Evolutionary conservation across 306 rosid genomes (phyloP), one percentile per base, ranked within the genome.

Genomic region (Rubus parviflorus): DNA sequence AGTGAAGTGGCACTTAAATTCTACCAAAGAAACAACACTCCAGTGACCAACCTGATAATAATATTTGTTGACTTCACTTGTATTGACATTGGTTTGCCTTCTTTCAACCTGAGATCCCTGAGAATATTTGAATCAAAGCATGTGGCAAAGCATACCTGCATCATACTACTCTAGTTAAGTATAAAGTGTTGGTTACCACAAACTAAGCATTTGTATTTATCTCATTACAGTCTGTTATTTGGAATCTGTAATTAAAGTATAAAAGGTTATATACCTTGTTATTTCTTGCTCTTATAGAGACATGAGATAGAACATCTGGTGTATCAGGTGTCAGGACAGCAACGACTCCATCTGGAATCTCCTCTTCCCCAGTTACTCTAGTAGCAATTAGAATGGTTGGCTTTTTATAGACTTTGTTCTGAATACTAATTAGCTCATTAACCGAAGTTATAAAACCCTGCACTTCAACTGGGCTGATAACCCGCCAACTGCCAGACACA

Each of bases 111-210:
- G 66, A 84, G 84, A 77, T 77, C 77, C 37, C 72, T 57, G 62
- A 76, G 66, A 57, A 74, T 68, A 76, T 60, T 73, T n/a, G 12
- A 69, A 75, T 80, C n/a, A n/a, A n/a, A n/a, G n/a, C n/a, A n/a
- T n/a, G n/a, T n/a, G n/a, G n/a, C 82, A 73, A 80, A 83, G 76
- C 87, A 83, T 57, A 83, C 81, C 87, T 83, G 79, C 71, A 69
- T 12, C 41, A 49, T 68, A 30, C 49, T 67, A 51, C 46, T 75
- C 43, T 5, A 43, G 57, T 62, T 19, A n/a, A n/a, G n/a, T n/a
- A n/a, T n/a, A n/a, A n/a, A n/a, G n/a, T n/a, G n/a, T n/a, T n/a
- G n/a, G n/a, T 19, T 73, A 66, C 40, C 17, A 15, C 8, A 17
- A n/a, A n/a, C n/a, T n/a, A n/a, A n/a, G n/a, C n/a, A n/a, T n/a